Evolutionary conservation across 345 rosid species (phyloP), one percentile per base, ranked within the genome.

Genomic region (Rhodamnia argentea): DNA sequence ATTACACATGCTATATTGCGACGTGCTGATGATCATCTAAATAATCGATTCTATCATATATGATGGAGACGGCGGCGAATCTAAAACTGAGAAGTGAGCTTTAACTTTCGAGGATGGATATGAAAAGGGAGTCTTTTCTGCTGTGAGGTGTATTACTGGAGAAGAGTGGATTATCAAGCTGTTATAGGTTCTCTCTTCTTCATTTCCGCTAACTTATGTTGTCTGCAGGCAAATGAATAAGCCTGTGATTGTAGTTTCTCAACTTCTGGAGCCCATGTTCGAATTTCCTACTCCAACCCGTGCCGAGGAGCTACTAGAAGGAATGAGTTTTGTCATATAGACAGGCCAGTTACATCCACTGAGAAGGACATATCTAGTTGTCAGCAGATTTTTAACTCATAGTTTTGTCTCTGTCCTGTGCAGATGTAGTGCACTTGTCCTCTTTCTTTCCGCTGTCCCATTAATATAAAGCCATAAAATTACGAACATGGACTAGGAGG

Each of bases 211-310:
- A 1, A 53, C 7, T 15, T 5, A 53, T 1, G 37, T 3, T 37
- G 40, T 60, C 37, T 13, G 70, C 70, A n/a, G 70, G 18, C 18
- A 91, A 87, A 88, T 94, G 81, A 94, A 93, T 86, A 93, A 90
- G 90, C 97, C 97, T 51, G 96, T 94, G 55, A 93, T 94, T 85
- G 88, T 94, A 60, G 95, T 96, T 85, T 94, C 96, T 85, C 92
- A 91, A 75, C 94, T 94, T 89, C 95, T 94, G 4, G 94, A 94
- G 89, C 92, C 97, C 40, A 93, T 92, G 97, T 88, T 92, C 74
- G 97, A 93, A 89, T 93, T 90, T 89, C 97, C 95, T 22, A 92
- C 93, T 7, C 95, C 93, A 82, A 93, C 96, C 42, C 92, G 95
- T 23, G 97, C 95, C 9, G 95, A 94, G 94, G 96, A 92, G 88